Percentiles rank a stretch among this genome's conserved stretches.
phyloP scores from a whole-genome alignment of 148 eudicot species.

The Dysphania ambrosioides region DNA sequence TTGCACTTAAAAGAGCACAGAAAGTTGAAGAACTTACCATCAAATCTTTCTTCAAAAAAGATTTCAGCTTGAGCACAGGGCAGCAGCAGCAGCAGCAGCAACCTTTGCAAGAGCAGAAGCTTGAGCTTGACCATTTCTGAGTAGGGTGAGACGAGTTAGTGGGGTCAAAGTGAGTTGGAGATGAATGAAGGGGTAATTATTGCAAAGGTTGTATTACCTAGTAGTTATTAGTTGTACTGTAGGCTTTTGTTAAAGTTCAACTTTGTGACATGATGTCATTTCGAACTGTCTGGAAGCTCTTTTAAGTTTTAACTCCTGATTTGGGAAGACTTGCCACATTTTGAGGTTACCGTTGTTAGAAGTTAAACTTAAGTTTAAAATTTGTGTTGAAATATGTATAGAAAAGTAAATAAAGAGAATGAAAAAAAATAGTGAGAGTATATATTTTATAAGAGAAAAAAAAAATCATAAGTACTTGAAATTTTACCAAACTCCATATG shows the following conservation, averaged over 20 bases:
- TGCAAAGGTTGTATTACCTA: neutral
- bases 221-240: too few relatives aligned
- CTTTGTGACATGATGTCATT: neutral
- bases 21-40: constrained; percentile 30
- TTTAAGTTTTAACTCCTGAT: too few relatives aligned
- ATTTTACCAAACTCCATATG: too few relatives aligned
- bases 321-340: too few relatives aligned
- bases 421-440: too few relatives aligned
- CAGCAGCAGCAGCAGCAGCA: neutral
- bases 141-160: neutral
- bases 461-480: too few relatives aligned
- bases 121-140: constrained; percentile 27
- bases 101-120: constrained; percentile 24
- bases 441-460: too few relatives aligned
- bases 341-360: too few relatives aligned
- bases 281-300: neutral
- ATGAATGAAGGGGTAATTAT: neutral
- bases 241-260: too few relatives aligned
- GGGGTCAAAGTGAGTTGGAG: neutral
- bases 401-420: too few relatives aligned
- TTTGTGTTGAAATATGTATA: too few relatives aligned
- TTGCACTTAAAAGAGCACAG: neutral
- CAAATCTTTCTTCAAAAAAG: constrained; percentile 57
- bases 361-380: too few relatives aligned
- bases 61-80: constrained; percentile 37